Conservation (phyloP, 2,329 filamentous ascomycete genomes). For the Colletotrichum tofieldiae region DNA sequence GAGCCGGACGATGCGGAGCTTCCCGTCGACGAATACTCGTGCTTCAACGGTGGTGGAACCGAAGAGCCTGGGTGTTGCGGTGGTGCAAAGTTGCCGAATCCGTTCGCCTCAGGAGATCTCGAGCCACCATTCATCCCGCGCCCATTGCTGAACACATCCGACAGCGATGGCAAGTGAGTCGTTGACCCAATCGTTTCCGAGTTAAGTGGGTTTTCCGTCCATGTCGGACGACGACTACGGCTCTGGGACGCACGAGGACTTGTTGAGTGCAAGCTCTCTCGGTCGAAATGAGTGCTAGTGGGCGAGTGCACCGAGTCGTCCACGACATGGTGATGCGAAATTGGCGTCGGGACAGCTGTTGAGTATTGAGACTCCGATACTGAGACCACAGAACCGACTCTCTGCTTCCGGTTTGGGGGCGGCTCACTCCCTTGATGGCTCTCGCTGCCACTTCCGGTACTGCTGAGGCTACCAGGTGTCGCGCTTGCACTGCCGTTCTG, state of each 20-base stretch:
- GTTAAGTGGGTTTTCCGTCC: constrained; percentile 26
- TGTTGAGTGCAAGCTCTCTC: constrained; percentile 39
- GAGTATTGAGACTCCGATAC: constrained; percentile 63
- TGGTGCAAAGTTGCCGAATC: constrained; percentile 20
- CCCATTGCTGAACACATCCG: constrained; percentile 63
- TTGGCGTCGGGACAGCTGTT: constrained; percentile 52
- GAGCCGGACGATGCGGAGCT: constrained; percentile 60
- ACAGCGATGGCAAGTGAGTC: constrained; percentile 62
- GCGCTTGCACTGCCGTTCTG: constrained; percentile 59
- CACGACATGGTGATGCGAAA: constrained; percentile 54
- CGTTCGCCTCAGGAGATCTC: constrained; percentile 35
- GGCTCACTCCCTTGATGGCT: constrained; percentile 65
- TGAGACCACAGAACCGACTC: constrained; percentile 65
- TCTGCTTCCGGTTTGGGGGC: constrained; percentile 62
- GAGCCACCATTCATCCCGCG: constrained; percentile 43
- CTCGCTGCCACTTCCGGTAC: constrained; percentile 64
- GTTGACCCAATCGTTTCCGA: constrained; percentile 46
- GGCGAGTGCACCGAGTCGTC: constrained; percentile 65
- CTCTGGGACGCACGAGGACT: constrained; percentile 32
- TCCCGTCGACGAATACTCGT: constrained; percentile 63
- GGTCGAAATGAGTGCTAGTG: constrained; percentile 55
- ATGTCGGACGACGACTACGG: constrained; percentile 39
- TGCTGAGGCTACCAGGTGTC: constrained; percentile 56
- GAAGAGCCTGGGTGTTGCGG: constrained; percentile 24
- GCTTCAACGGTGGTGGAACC: constrained; percentile 57